Conservation (phyloP, 2,329 filamentous ascomycete species). For the Aureobasidium leucospermi region DNA sequence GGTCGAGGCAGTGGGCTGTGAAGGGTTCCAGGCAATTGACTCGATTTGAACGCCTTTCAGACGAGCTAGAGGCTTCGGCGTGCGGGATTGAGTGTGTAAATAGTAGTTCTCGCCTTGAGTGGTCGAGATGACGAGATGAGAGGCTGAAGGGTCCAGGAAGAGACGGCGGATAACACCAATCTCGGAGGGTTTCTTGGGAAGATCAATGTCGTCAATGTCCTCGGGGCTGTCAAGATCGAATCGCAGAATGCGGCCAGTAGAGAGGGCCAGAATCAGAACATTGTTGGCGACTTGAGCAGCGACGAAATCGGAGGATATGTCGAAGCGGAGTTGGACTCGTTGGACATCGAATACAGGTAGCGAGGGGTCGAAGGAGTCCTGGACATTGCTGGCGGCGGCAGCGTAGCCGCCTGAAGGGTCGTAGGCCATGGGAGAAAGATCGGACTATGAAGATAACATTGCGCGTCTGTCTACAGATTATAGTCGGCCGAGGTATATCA, state of each 20-base stretch:
- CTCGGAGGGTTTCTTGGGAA: slow-evolving; percentile 87
- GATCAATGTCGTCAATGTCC: slow-evolving; percentile 95
- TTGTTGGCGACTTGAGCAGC: slow-evolving; percentile 97
- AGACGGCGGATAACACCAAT: slow-evolving; percentile 88
- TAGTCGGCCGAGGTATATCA: too few relatives aligned
- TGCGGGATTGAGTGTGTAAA: slow-evolving; percentile 87
- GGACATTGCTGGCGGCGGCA: slow-evolving; percentile 15
- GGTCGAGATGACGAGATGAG: slow-evolving; percentile 86
- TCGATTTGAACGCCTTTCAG: slow-evolving; percentile 84
- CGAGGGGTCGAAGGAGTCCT: slow-evolving; percentile 24
- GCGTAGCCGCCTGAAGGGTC: slow-evolving; percentile 23
- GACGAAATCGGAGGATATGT: slow-evolving; percentile 89
- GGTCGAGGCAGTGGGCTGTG: slow-evolving; percentile 84
- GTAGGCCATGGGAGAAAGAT: slow-evolving; percentile 17
- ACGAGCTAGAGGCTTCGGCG: slow-evolving; percentile 72
- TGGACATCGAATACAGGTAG: slow-evolving; percentile 93
- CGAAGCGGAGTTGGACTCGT: slow-evolving; percentile 86
- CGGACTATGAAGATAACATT: not conserved
- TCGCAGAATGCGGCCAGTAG: slow-evolving; percentile 82
- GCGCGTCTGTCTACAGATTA: not conserved
- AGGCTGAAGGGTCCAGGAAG: slow-evolving; percentile 95
- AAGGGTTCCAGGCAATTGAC: slow-evolving; percentile 90
- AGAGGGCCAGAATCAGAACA: slow-evolving; percentile 84
- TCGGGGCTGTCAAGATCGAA: slow-evolving; percentile 91
- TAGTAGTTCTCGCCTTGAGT: slow-evolving; percentile 95